phyloP scores from a whole-genome alignment of 305 asterid genomes.

The Striga hermonthica region DNA sequence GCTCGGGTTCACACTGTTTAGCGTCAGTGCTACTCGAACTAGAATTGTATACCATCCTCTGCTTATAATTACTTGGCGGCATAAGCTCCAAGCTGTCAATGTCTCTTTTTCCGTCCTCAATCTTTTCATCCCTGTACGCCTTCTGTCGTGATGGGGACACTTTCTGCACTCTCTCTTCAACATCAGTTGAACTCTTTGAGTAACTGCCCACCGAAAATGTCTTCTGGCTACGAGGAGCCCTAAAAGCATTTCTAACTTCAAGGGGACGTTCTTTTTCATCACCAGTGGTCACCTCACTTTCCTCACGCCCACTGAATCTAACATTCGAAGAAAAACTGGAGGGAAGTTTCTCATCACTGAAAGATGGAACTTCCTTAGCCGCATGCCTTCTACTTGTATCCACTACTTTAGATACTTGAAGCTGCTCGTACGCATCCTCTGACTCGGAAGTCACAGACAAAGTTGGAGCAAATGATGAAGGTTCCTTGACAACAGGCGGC shows the following conservation, averaged over 20 bases:
- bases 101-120: slow-evolving; percentile 62
- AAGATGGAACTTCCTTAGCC: slow-evolving; percentile 57
- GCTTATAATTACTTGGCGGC: slow-evolving; percentile 41
- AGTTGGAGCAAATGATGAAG: slow-evolving; percentile 44
- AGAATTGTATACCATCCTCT: slow-evolving; percentile 40
- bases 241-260: slow-evolving; percentile 45
- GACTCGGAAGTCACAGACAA: slow-evolving; percentile 49
- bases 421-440: slow-evolving; percentile 54
- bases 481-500: slow-evolving; percentile 56
- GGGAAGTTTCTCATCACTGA: slow-evolving; percentile 53
- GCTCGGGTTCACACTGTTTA: slow-evolving; percentile 45
- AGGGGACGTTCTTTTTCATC: slow-evolving; percentile 3
- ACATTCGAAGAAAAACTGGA: slow-evolving; percentile 48
- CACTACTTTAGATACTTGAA: slow-evolving; percentile 52
- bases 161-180: slow-evolving; percentile 79
- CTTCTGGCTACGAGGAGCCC: slow-evolving; percentile 54
- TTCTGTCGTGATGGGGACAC: slow-evolving; percentile 81
- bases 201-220: slow-evolving; percentile 34
- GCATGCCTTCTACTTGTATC: slow-evolving; percentile 50
- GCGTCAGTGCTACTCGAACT: slow-evolving; percentile 27
- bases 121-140: slow-evolving; percentile 58
- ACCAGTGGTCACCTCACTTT: slow-evolving; percentile 33
- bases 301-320: slow-evolving; percentile 53
- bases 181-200: slow-evolving; percentile 50
- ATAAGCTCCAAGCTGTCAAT: slow-evolving; percentile 38